Percentiles rank a stretch among this genome's conserved stretches.
phyloP scores from a whole-genome alignment of 2,329 filamentous ascomycete genomes.

The Colletotrichum tabaci region DNA sequence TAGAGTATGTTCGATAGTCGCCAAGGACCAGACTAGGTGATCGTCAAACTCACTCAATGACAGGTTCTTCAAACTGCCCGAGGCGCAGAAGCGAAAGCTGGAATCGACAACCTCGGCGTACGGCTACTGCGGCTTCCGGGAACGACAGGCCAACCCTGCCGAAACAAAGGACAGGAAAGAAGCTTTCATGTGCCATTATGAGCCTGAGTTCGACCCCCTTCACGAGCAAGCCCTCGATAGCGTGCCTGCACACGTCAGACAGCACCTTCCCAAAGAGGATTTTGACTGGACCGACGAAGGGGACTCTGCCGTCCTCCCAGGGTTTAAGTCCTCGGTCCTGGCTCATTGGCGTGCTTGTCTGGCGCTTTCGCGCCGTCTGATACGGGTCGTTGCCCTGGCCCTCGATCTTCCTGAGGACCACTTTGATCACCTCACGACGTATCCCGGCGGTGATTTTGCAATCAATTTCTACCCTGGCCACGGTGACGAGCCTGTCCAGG shows the following conservation, averaged over 20 bases:
- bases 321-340: conserved; percentile 59
- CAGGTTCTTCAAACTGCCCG: conserved; percentile 49
- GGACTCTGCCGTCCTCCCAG: conserved; percentile 53
- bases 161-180: conserved; percentile 50
- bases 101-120: conserved; percentile 45
- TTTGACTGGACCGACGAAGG: conserved; percentile 37
- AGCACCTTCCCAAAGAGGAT: conserved; percentile 38
- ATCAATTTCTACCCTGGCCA: conserved; percentile 46
- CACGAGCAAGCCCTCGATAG: conserved; percentile 21
- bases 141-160: conserved; percentile 43
- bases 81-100: conserved; percentile 48
- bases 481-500: conserved; percentile 33
- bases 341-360: conserved; percentile 55
- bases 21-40: conserved; percentile 32
- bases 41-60: conserved; percentile 44
- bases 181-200: conserved; percentile 54
- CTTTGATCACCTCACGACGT: conserved; percentile 42
- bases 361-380: conserved; percentile 44
- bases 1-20: conserved; percentile 50
- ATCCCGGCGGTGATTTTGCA: conserved; percentile 46
- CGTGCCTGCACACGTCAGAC: conserved; percentile 35
- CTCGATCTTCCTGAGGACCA: conserved; percentile 44
- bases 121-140: conserved; percentile 34
- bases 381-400: conserved; percentile 45
- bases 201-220: conserved; percentile 57